Evolutionary conservation across 768 basidiomycete species (phyloP), one percentile per base, ranked within the genome.

Genomic region (Lanmaoa rubissima): DNA sequence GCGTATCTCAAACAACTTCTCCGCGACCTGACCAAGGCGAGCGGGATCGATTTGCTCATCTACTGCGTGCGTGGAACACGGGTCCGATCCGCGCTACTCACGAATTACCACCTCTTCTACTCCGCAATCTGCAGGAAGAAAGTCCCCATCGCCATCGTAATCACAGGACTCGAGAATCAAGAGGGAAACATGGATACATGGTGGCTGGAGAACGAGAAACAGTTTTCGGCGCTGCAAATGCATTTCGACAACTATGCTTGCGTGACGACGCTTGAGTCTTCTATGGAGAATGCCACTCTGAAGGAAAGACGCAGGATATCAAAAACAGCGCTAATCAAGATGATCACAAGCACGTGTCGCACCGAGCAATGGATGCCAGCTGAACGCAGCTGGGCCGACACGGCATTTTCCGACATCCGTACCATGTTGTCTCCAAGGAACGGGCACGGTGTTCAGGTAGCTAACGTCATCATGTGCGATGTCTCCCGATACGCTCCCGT

Each of bases 81-180:
- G 7, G 56, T 61, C 35, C 55, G 54, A 11, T 58, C 59, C 21
- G 65, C 62, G 45, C 12, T 65, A 12, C 65, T 67, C 52, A 41
- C 54, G 14, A 79, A 78, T 57, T 79, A 76, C 69, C 61, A 64
- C 43, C 53, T 78, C 24, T 77, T 78, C 51, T 65, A 72, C 48
- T 68, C 75, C 12, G 68, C 74, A 17, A 71, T 79, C n/a, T 78
- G 76, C 52, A 66, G 64, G 36, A 60, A 63, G 44, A 59, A 68
- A 41, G 78, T 79, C 19, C 78, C 78, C 5, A 71, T 74, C 21
- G 64, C 73, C 3, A 52, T 79, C 21, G 73, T 66, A 2, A 51
- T 78, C 14, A 78, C 76, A 1, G 75, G 77, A 35, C 68, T 78
- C 3, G 78, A 77, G 60, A 61, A 73, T 28, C 65, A 72, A 19